Conservation (phyloP, 2,329 filamentous ascomycete species). For the Elsinoe fawcettii region DNA sequence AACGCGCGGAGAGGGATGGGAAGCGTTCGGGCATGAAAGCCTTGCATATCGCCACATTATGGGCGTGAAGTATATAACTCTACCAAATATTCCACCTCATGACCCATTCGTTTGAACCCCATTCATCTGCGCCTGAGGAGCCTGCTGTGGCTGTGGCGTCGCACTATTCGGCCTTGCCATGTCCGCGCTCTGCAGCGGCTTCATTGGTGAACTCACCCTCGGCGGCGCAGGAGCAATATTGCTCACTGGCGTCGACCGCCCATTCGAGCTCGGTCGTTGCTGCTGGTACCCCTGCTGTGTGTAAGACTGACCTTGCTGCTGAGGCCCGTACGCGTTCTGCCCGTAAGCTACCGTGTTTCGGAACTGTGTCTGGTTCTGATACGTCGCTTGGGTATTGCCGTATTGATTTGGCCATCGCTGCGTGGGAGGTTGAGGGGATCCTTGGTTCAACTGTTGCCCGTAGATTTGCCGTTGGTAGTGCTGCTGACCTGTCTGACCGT, state of each 20-base stretch:
- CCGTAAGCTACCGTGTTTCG: not conserved
- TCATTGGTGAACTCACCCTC: slow-evolving; percentile 2
- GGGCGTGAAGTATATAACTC: not conserved
- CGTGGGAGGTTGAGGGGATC: slow-evolving; percentile 5
- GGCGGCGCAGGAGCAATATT: slow-evolving; percentile 10
- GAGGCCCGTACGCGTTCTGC: not conserved
- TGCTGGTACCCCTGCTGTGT: not conserved
- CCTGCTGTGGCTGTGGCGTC: slow-evolving; percentile 2
- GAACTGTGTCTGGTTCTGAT: not conserved
- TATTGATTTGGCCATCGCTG: not conserved
- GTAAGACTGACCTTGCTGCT: not conserved
- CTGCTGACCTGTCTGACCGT: not conserved
- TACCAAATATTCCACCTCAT: not conserved
- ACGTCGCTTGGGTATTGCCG: not conserved
- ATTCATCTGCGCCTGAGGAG: slow-evolving; percentile 6
- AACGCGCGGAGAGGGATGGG: not conserved
- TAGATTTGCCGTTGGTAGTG: slow-evolving; percentile 6
- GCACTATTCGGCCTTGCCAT: not conserved
- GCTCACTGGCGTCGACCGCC: slow-evolving; percentile 11
- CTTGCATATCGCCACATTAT: not conserved
- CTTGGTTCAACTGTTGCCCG: not conserved
- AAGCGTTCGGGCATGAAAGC: not conserved
- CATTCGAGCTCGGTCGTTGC: slow-evolving; percentile 12
- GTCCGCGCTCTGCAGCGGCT: not conserved
- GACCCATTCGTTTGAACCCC: slow-evolving; percentile 9